Conservation (phyloP, 257 asterid genomes). For the Cynanchum wilfordii region DNA sequence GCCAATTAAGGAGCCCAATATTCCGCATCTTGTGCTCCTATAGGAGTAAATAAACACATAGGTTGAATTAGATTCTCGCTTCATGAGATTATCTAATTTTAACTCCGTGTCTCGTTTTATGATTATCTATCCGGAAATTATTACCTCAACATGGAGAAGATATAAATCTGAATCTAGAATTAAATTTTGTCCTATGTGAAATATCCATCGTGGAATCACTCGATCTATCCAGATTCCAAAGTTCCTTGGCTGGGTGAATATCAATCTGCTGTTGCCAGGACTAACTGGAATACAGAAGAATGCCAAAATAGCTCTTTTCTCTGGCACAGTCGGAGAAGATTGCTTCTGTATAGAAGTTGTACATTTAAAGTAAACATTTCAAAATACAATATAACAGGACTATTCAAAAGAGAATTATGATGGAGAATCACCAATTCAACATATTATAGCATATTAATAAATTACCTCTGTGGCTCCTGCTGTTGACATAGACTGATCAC, state of each 20-base stretch:
- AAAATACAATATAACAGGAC: not conserved
- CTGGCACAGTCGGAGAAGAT: slow-evolving; percentile 19
- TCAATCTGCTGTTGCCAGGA: slow-evolving; percentile 83
- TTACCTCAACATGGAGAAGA: slow-evolving; percentile 84
- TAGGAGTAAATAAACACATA: slow-evolving; percentile 7
- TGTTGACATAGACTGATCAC: slow-evolving; percentile 30
- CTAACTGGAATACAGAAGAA: slow-evolving; percentile 78
- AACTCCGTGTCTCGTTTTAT: not conserved
- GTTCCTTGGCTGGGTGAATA: slow-evolving; percentile 64
- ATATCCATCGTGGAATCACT: slow-evolving; percentile 67
- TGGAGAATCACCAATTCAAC: not conserved
- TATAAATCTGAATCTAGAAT: slow-evolving; percentile 77
- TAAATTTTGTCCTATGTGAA: slow-evolving; percentile 68
- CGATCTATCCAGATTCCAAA: slow-evolving; percentile 59
- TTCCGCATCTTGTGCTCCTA: slow-evolving; percentile 63
- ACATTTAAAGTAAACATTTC: not conserved
- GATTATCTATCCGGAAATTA: not conserved
- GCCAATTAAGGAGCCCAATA: slow-evolving; percentile 58
- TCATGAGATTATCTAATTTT: not conserved
- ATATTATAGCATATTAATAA: not conserved
- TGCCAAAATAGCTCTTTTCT: slow-evolving; percentile 37
- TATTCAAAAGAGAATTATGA: not conserved
- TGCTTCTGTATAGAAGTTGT: slow-evolving; percentile 34
- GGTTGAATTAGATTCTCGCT: not conserved
- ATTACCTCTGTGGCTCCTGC: slow-evolving; percentile 39